Evolutionary conservation across 768 basidiomycete species (phyloP).

Genomic region (Mycena vulgaris): DNA sequence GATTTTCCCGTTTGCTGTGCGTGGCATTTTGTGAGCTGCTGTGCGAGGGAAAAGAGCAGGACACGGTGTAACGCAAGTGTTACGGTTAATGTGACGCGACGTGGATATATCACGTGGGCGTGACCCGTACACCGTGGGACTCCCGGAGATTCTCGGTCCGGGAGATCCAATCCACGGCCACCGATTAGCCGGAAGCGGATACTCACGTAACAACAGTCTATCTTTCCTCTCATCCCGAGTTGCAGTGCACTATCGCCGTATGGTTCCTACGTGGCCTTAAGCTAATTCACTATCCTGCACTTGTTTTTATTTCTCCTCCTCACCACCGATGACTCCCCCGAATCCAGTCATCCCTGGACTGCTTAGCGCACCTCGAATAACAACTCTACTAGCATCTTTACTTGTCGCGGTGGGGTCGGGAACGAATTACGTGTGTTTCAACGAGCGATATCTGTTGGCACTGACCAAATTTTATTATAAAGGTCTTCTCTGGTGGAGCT

Average conservation of each 20-base stretch:
- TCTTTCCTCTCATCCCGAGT: too few relatives aligned
- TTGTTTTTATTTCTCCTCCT: neutral
- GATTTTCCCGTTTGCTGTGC: too few relatives aligned
- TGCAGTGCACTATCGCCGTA: neutral
- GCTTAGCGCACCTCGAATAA: conserved; percentile 33
- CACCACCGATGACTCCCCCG: conserved; percentile 4
- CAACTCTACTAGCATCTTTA: conserved; percentile 33
- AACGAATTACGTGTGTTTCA: conserved; percentile 37
- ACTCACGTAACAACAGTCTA: too few relatives aligned
- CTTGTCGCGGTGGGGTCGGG: conserved; percentile 36
- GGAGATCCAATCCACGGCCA: too few relatives aligned
- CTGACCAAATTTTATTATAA: neutral
- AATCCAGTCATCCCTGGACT: conserved; percentile 11
- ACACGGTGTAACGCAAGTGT: too few relatives aligned
- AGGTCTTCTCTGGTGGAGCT: conserved; percentile 39
- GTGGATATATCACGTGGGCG: too few relatives aligned
- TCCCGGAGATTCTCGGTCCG: too few relatives aligned
- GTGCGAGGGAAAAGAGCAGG: too few relatives aligned
- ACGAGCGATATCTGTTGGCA: neutral
- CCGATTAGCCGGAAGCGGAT: too few relatives aligned
- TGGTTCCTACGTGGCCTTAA: conserved; percentile 17
- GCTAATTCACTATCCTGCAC: neutral
- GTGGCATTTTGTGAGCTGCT: too few relatives aligned
- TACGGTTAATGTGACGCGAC: too few relatives aligned
- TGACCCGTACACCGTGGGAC: too few relatives aligned